Percentiles rank a stretch among this genome's conserved stretches.
phyloP scores from a whole-genome alignment of 805 yeast species.

The Zygoascus bituminiphila region DNA sequence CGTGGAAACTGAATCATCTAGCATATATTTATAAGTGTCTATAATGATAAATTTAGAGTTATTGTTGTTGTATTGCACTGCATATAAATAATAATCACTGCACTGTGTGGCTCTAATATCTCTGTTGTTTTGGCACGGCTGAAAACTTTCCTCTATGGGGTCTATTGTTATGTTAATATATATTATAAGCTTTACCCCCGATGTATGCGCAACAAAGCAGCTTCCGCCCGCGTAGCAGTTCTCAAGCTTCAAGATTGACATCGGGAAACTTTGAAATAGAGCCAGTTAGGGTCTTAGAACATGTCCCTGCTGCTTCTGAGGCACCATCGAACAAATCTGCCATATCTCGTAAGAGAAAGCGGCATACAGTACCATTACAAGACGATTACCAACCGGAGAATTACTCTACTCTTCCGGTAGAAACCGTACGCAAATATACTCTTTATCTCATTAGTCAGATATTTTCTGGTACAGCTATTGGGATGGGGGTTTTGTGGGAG shows the following conservation, averaged over 20 bases:
- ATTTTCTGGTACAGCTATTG: background rate
- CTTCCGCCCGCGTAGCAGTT: background rate
- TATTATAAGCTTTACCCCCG: no score
- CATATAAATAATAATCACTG: no score
- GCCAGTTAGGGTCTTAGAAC: background rate
- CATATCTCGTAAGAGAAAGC: background rate
- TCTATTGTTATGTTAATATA: no score
- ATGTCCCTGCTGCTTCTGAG: background rate
- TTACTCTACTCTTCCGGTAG: background rate
- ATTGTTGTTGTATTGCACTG: no score
- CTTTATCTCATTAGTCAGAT: background rate
- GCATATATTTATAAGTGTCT: constrained; percentile 10
- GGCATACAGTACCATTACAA: background rate
- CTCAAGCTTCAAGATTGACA: background rate
- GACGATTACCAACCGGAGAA: background rate
- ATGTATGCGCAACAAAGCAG: background rate
- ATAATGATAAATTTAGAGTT: no score
- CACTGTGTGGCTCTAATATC: no score
- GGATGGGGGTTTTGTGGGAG: background rate
- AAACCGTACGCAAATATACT: background rate
- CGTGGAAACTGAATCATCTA: constrained; percentile 13
- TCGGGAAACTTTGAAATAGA: background rate
- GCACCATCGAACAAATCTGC: background rate
- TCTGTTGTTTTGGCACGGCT: no score
- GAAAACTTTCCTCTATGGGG: no score